Conservation (phyloP, 345 rosid species). For the Carallia pectinifolia region DNA sequence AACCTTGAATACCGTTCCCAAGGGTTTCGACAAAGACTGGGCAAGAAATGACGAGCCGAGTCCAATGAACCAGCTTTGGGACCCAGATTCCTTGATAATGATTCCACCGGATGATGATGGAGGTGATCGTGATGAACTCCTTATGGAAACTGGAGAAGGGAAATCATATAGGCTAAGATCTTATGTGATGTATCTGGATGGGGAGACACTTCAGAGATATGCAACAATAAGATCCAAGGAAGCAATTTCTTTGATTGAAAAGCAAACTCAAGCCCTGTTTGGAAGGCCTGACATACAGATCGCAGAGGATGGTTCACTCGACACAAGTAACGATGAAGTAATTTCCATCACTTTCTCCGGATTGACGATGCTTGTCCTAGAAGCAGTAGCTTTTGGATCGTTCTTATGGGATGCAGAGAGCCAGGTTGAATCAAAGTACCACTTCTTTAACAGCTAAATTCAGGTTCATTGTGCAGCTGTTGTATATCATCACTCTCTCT, state of each 20-base stretch:
- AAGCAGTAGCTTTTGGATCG: slow-evolving; percentile 89
- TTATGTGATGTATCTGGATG: slow-evolving; percentile 79
- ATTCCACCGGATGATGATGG: slow-evolving; percentile 50
- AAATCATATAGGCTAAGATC: slow-evolving; percentile 59
- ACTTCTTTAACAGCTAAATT: slow-evolving; percentile 53
- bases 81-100: slow-evolving; percentile 65
- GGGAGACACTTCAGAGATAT: slow-evolving; percentile 86
- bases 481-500: too few relatives aligned
- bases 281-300: slow-evolving; percentile 78
- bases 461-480: too few relatives aligned
- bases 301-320: slow-evolving; percentile 71
- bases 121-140: slow-evolving; percentile 21
- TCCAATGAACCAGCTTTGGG: slow-evolving; percentile 60
- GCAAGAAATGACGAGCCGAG: slow-evolving; percentile 42
- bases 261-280: slow-evolving; percentile 87
- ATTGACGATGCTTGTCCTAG: slow-evolving; percentile 79
- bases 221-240: slow-evolving; percentile 90
- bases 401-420: slow-evolving; percentile 91
- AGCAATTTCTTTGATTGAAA: slow-evolving; percentile 75
- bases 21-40: slow-evolving; percentile 43
- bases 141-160: slow-evolving; percentile 33
- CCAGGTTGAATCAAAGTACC: slow-evolving; percentile 77
- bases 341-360: slow-evolving; percentile 60
- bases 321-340: slow-evolving; percentile 59
- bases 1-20: slow-evolving; percentile 77